Evolutionary conservation across 305 asterid genomes (phyloP), one percentile per base, ranked within the genome.

Genomic region (Solanum hybrid): DNA sequence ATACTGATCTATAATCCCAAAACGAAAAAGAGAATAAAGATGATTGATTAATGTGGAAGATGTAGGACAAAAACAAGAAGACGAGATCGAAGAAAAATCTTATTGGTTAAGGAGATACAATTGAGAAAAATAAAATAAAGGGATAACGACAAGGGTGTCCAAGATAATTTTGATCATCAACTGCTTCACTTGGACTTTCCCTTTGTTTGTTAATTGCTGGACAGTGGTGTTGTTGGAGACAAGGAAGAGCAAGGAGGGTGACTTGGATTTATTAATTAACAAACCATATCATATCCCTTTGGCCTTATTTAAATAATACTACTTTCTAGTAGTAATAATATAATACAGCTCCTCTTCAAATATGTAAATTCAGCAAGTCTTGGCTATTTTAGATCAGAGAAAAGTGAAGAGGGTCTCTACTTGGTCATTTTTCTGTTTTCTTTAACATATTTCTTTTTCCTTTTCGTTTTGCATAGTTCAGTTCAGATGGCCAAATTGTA

Each of bases 401-500:
- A 57, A 57, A 33, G 8, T 57, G 13, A 31, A 57, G 42, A 22
- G 77, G 77, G 31, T 42, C 64, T 81, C 71, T 42, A 71, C 29
- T 57, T 22, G 51, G 46, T 11, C 12, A 5, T 8, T 78, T 78
- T 78, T 24, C 39, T 40, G 20, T 74, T 14, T 89, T 40, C 39
- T 88, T 77, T 8, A 78, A 88, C 51, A 85, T 57, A 20, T 85
- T 78, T 35, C 26, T 18, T 5, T 16, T 42, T 28, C 18, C 31
- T 39, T 51, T 42, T 22, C 31, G 22, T 51, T 51, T 34, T 31
- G 37, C 79, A 78, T 57, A 57, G 87, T 88, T 88, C 34, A 71
- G 87, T 88, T 89, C 34, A 71, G 34, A 89, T 89, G 12, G 86
- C 79, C 69, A 79, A 67, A 61, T 61, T 89, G 90, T 89, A 89